A percentile compares a stretch with the other conserved stretches of the same genome.
Conservation (phyloP, 2,329 filamentous ascomycete species). For the Bipolaris oryzae region DNA sequence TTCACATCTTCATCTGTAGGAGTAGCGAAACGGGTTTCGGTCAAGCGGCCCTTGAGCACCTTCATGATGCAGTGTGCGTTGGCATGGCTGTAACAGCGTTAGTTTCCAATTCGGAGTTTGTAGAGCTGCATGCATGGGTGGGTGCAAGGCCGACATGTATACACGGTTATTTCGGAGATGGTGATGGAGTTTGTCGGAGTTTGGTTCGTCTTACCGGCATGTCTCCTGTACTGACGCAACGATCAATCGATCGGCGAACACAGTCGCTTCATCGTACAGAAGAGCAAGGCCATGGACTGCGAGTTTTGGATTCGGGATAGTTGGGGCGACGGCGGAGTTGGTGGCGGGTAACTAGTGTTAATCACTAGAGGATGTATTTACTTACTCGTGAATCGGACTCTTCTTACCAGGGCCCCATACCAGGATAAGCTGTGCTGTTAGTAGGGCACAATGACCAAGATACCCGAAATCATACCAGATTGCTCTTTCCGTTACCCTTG, state of each 20-base stretch:
- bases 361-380: conserved; percentile 15
- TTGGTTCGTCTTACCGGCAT: conserved; percentile 31
- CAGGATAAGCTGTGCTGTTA: conserved; percentile 69
- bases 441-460: background rate
- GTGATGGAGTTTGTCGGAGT: conserved; percentile 5
- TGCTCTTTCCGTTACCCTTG: conserved; percentile 82
- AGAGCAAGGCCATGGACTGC: conserved; percentile 20
- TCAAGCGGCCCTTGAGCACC: conserved; percentile 76
- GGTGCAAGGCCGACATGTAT: background rate
- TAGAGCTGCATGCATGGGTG: background rate
- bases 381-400: conserved; percentile 80
- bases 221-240: conserved; percentile 39
- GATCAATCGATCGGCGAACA: conserved; percentile 36
- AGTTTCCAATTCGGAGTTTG: background rate
- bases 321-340: background rate
- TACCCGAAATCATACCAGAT: conserved; percentile 62
- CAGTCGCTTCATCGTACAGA: conserved; percentile 39
- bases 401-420: conserved; percentile 87
- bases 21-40: conserved; percentile 81
- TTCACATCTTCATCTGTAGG: conserved; percentile 60
- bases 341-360: conserved; percentile 21
- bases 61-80: conserved; percentile 94
- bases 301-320: background rate
- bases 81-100: conserved; percentile 46
- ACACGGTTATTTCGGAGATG: background rate